Evolutionary conservation across 192 early-diverging fungal species (phyloP).

Genomic region (Coemansia sp.): DNA sequence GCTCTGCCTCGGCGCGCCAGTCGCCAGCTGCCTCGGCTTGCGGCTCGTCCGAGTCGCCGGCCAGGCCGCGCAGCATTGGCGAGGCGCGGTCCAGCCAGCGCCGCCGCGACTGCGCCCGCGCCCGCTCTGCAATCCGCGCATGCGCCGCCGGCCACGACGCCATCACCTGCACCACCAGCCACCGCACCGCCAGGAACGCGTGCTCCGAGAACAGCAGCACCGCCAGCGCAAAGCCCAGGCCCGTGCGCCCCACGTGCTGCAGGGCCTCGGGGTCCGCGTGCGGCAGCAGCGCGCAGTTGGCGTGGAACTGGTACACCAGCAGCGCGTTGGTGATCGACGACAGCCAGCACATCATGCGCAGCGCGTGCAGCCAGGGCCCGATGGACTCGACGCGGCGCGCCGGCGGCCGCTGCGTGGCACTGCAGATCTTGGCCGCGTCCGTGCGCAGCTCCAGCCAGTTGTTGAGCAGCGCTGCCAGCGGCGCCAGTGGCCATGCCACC

Average conservation of each 20-base stretch:
- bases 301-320: conserved; percentile 57
- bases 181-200: conserved; percentile 43
- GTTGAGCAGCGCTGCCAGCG: conserved; percentile 78
- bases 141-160: conserved; percentile 50
- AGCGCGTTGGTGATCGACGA: conserved; percentile 57
- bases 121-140: conserved; percentile 37
- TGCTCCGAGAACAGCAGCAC: conserved; percentile 53
- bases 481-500: conserved; percentile 79
- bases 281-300: conserved; percentile 28
- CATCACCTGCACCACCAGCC: conserved; percentile 35
- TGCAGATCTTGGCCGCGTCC: conserved; percentile 89
- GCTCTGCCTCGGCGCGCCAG: conserved; percentile 37
- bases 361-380: conserved; percentile 71
- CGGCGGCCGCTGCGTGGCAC: conserved; percentile 67
- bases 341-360: conserved; percentile 58
- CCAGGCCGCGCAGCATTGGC: conserved; percentile 30
- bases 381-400: conserved; percentile 72
- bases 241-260: conserved; percentile 47
- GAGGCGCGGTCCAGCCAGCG: conserved; percentile 48
- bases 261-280: conserved; percentile 28
- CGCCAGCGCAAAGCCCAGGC: conserved; percentile 43
- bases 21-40: not conserved
- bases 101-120: conserved; percentile 36
- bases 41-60: not conserved
- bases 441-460: conserved; percentile 89